Percentiles rank a stretch among this genome's conserved stretches.
These are phyloP conservation scores for Hanseniaspora clermontiae DNA, from an alignment of 805 yeast genomes.

Conservation along the genomic window DNA sequence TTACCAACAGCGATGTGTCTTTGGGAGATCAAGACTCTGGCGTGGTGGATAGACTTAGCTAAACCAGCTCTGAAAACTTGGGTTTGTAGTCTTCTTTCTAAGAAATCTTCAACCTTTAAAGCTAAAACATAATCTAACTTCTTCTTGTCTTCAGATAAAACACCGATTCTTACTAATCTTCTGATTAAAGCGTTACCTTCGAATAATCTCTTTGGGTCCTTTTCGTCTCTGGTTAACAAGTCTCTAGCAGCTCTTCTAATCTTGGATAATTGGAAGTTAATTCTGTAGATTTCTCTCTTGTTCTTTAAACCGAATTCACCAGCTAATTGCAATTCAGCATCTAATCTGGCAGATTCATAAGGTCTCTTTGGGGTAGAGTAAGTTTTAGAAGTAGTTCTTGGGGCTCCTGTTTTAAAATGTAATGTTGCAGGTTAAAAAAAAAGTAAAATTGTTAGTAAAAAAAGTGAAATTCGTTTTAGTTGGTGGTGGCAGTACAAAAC, in stretches of 20 bases:
- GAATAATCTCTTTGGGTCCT: constrained; percentile 99
- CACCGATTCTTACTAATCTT: constrained; percentile 98
- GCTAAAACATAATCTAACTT: constrained; percentile 99
- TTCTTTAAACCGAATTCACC: constrained; percentile 99
- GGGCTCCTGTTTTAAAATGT: constrained; percentile 55
- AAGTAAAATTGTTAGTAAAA: constrained; percentile 18
- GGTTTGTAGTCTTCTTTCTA: constrained; percentile 99
- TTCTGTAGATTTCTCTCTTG: constrained; percentile 99
- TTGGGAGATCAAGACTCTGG: constrained; percentile 96
- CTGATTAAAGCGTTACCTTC: constrained; percentile 99
- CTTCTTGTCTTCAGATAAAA: constrained; percentile 97
- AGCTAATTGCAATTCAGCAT: constrained; percentile 96
- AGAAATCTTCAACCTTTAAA: constrained; percentile 94
- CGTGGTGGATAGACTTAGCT: constrained; percentile 99
- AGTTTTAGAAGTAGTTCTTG: constrained; percentile 99
- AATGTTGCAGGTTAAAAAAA: neutral
- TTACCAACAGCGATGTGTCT: constrained; percentile 99
- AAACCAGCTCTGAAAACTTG: constrained; percentile 99
- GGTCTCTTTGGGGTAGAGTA: constrained; percentile 99
- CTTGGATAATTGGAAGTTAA: constrained; percentile 97
- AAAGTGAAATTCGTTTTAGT: constrained; percentile 12
- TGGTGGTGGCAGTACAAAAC: neutral
- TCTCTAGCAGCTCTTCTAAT: constrained; percentile 99
- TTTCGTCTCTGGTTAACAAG: constrained; percentile 98
- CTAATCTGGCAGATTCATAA: constrained; percentile 98